A percentile compares a stretch with the other conserved stretches of the same genome.
Conservation (phyloP, 805 yeast genomes). For the Kodamaea sagamina region DNA sequence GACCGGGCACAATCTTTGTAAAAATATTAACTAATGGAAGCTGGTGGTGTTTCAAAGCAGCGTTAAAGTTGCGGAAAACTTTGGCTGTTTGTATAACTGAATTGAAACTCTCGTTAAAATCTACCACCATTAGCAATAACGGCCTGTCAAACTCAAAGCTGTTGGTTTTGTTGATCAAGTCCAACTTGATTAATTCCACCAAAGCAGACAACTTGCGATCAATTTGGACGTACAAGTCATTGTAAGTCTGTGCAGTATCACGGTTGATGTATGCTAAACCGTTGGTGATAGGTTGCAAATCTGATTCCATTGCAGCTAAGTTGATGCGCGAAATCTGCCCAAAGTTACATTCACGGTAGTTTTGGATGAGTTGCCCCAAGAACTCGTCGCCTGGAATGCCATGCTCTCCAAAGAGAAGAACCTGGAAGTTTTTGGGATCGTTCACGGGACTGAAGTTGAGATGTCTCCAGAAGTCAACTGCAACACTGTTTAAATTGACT, state of each 20-base stretch:
- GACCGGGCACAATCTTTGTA: constrained; percentile 37
- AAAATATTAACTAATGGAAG: constrained; percentile 41
- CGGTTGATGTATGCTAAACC: constrained; percentile 21
- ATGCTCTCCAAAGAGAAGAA: constrained; percentile 47
- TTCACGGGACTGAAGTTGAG: constrained; percentile 57
- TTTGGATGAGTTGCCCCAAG: constrained; percentile 41
- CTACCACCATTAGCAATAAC: constrained; percentile 51
- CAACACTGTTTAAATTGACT: constrained; percentile 47
- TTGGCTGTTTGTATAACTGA: constrained; percentile 50
- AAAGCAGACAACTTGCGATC: constrained; percentile 31
- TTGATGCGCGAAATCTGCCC: constrained; percentile 45
- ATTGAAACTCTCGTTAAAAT: constrained; percentile 42
- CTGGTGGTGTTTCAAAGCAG: constrained; percentile 37
- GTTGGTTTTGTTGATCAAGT: constrained; percentile 42
- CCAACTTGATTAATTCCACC: constrained; percentile 40
- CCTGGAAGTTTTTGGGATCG: constrained; percentile 52
- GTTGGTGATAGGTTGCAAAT: constrained; percentile 31
- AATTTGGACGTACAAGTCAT: constrained; percentile 32
- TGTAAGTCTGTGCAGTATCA: constrained; percentile 23
- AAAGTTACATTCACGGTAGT: constrained; percentile 50
- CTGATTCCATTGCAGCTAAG: constrained; percentile 29
- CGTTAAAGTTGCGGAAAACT: constrained; percentile 49
- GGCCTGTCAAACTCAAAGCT: constrained; percentile 49
- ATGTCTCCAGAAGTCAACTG: constrained; percentile 55
- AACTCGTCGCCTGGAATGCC: constrained; percentile 36